These are phyloP conservation scores for Vigna trinervia DNA, from an alignment of 306 rosid species.

Conservation along the genomic window DNA sequence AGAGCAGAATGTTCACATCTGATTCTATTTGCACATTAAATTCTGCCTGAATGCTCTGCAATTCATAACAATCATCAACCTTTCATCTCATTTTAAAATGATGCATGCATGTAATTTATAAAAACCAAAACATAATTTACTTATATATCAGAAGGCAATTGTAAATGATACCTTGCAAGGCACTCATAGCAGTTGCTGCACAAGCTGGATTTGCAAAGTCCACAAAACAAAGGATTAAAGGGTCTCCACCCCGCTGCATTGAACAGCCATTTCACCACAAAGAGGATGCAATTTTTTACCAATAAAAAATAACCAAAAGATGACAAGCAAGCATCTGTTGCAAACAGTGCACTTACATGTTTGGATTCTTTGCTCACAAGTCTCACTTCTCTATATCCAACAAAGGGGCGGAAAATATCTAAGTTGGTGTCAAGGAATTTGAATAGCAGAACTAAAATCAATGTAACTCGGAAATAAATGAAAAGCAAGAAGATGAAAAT, in stretches of 20 bases:
- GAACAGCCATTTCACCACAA: slow-evolving; percentile 41
- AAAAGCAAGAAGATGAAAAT: slow-evolving; percentile 7
- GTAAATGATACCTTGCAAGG: slow-evolving; percentile 73
- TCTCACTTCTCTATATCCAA: slow-evolving; percentile 93
- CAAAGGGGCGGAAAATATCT: slow-evolving; percentile 97
- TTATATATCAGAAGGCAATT: slow-evolving; percentile 30
- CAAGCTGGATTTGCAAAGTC: slow-evolving; percentile 88
- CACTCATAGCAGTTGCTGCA: slow-evolving; percentile 93
- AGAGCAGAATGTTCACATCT: neutral
- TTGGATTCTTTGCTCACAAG: slow-evolving; percentile 88
- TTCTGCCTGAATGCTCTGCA: neutral
- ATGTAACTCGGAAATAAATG: neutral
- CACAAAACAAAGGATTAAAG: slow-evolving; percentile 89
- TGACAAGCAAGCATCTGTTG: slow-evolving; percentile 21
- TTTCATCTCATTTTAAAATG: neutral
- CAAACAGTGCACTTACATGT: slow-evolving; percentile 62
- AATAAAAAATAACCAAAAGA: slow-evolving; percentile 22
- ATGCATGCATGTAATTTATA: neutral
- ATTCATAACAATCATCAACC: neutral
- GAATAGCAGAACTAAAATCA: slow-evolving; percentile 21
- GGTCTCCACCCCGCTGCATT: slow-evolving; percentile 91
- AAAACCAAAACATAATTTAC: slow-evolving; percentile 10
- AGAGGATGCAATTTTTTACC: slow-evolving; percentile 22
- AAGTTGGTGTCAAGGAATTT: slow-evolving; percentile 45
- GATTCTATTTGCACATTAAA: neutral